phyloP scores from a whole-genome alignment of 257 asterid genomes.

The Henckelia pumila region DNA sequence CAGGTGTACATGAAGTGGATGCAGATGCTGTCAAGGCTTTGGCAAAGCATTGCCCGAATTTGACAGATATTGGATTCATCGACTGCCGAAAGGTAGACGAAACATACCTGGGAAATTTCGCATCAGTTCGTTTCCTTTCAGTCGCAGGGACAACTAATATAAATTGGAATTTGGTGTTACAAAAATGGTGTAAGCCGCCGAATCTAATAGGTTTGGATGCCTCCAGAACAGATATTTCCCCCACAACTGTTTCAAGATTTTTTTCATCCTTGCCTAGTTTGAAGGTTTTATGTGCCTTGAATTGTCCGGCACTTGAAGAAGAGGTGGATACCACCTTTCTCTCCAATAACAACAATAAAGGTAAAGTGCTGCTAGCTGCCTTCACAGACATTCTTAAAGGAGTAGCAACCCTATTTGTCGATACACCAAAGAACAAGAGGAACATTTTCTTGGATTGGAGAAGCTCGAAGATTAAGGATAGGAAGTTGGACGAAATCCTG shows the following conservation, averaged over 20 bases:
- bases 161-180: conserved; percentile 55
- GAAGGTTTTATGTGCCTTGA: conserved; percentile 70
- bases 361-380: conserved; percentile 60
- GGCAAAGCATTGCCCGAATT: conserved; percentile 52
- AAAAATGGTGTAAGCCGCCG: conserved; percentile 57
- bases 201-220: conserved; percentile 68
- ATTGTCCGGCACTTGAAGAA: conserved; percentile 55
- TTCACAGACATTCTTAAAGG: conserved; percentile 58
- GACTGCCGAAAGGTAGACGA: conserved; percentile 69
- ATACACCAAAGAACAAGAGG: conserved; percentile 41
- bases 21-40: conserved; percentile 70
- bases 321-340: conserved; percentile 42
- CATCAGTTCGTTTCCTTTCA: conserved; percentile 64
- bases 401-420: conserved; percentile 50
- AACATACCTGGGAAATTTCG: conserved; percentile 50
- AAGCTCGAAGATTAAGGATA: conserved; percentile 37
- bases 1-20: conserved; percentile 68
- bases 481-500: conserved; percentile 49
- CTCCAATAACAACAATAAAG: conserved; percentile 50
- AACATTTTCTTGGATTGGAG: conserved; percentile 55
- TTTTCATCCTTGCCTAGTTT: conserved; percentile 51
- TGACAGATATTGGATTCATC: conserved; percentile 65
- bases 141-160: conserved; percentile 66
- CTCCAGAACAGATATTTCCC: conserved; percentile 66
- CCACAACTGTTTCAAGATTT: conserved; percentile 42